phyloP scores from a whole-genome alignment of 2,329 filamentous ascomycete species.

The Beauveria medogensis region DNA sequence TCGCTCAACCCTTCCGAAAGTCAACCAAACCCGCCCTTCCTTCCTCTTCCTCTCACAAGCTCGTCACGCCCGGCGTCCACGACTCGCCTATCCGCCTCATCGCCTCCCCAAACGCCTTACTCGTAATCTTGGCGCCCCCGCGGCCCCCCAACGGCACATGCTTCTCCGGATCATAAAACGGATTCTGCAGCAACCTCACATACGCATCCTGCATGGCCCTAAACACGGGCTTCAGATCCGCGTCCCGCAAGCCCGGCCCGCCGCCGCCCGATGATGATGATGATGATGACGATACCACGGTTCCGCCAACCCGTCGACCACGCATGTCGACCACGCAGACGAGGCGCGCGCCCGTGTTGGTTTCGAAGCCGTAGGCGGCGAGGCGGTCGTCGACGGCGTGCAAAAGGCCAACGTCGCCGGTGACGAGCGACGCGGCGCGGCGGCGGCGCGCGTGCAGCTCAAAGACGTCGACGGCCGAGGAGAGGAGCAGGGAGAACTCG shows the following conservation, averaged over 20 bases:
- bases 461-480: slow-evolving; percentile 88
- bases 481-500: slow-evolving; percentile 86
- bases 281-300: slow-evolving; percentile 16
- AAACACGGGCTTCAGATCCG: slow-evolving; percentile 87
- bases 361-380: slow-evolving; percentile 91
- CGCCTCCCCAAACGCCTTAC: slow-evolving; percentile 70
- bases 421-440: slow-evolving; percentile 34
- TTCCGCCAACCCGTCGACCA: slow-evolving; percentile 47
- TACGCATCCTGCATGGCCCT: slow-evolving; percentile 89
- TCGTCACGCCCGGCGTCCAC: slow-evolving; percentile 69
- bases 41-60: slow-evolving; percentile 37
- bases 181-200: slow-evolving; percentile 80
- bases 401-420: slow-evolving; percentile 83
- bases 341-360: slow-evolving; percentile 88
- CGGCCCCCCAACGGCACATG: slow-evolving; percentile 52
- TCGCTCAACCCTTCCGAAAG: neutral
- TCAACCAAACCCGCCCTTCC: neutral
- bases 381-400: slow-evolving; percentile 91
- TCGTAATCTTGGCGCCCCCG: slow-evolving; percentile 66
- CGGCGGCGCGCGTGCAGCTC: slow-evolving; percentile 64
- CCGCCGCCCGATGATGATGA: slow-evolving; percentile 16
- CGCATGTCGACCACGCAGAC: slow-evolving; percentile 88
- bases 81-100: slow-evolving; percentile 76
- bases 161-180: slow-evolving; percentile 88
- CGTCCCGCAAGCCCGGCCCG: slow-evolving; percentile 65